Evolutionary conservation across 768 basidiomycete species (phyloP).

Genomic region (Boletus patriciae): DNA sequence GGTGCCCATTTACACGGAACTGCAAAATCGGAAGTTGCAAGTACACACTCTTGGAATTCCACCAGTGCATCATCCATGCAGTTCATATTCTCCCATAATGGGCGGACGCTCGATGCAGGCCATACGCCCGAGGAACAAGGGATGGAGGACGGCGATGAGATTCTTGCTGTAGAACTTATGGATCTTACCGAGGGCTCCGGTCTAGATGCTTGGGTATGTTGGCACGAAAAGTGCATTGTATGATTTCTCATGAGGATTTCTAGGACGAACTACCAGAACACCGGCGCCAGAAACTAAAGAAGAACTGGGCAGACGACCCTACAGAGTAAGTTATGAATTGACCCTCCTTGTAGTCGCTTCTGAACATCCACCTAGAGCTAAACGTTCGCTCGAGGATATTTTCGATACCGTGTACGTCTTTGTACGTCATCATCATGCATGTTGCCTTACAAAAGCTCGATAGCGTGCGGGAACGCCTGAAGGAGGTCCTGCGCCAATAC

Average conservation of each 20-base stretch:
- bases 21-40: slow-evolving; percentile 52
- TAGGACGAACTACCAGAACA: slow-evolving; percentile 69
- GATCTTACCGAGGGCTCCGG: slow-evolving; percentile 74
- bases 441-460: slow-evolving; percentile 2
- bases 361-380: slow-evolving; percentile 50
- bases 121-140: slow-evolving; percentile 85
- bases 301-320: slow-evolving; percentile 78
- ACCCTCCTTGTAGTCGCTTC: slow-evolving; percentile 1
- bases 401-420: slow-evolving; percentile 78
- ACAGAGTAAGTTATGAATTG: slow-evolving; percentile 54
- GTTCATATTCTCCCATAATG: slow-evolving; percentile 85
- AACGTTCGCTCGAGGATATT: slow-evolving; percentile 74
- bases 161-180: slow-evolving; percentile 87
- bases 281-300: slow-evolving; percentile 68
- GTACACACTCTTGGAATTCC: slow-evolving; percentile 42
- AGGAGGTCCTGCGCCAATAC: slow-evolving; percentile 84
- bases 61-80: slow-evolving; percentile 53
- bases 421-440: neutral
- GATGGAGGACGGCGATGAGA: slow-evolving; percentile 87
- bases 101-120: slow-evolving; percentile 74
- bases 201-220: slow-evolving; percentile 61
- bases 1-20: slow-evolving; percentile 46
- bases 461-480: slow-evolving; percentile 83
- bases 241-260: slow-evolving; percentile 6
- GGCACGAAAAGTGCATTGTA: neutral